Conservation (phyloP, 2,329 filamentous ascomycete species). For the Nemania sp. region DNA sequence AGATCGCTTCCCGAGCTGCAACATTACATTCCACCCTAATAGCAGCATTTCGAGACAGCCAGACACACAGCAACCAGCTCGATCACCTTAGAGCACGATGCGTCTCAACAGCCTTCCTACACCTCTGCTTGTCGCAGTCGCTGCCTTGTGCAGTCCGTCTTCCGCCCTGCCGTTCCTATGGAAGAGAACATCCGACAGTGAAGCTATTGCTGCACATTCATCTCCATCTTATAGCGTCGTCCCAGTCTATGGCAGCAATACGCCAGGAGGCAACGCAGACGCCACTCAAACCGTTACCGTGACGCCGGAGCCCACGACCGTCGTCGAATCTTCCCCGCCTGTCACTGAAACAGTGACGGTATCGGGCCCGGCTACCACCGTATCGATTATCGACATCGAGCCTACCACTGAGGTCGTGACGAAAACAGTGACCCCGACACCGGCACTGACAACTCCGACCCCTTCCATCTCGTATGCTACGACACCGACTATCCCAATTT, state of each 20-base stretch:
- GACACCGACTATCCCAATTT: not conserved
- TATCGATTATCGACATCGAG: slow-evolving; percentile 39
- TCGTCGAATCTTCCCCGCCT: slow-evolving; percentile 37
- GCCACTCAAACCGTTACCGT: slow-evolving; percentile 36
- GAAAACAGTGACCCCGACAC: slow-evolving; percentile 24
- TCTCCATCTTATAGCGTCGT: slow-evolving; percentile 45
- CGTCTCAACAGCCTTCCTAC: slow-evolving; percentile 31
- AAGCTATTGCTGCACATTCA: slow-evolving; percentile 35
- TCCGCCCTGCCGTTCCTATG: slow-evolving; percentile 38
- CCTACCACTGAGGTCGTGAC: slow-evolving; percentile 29
- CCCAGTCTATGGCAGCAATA: slow-evolving; percentile 41
- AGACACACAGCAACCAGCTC: slow-evolving; percentile 2
- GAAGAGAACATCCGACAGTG: slow-evolving; percentile 21
- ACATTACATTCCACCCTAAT: slow-evolving; percentile 4
- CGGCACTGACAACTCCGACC: not conserved
- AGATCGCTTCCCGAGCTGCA: slow-evolving; percentile 21
- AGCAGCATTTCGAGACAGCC: not conserved
- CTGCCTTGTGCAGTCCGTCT: slow-evolving; percentile 28
- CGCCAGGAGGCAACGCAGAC: slow-evolving; percentile 22
- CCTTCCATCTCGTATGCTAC: not conserved
- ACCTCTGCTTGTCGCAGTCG: slow-evolving; percentile 33
- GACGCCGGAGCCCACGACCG: slow-evolving; percentile 42
- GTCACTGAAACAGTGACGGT: slow-evolving; percentile 36
- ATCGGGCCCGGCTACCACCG: slow-evolving; percentile 31
- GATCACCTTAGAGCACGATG: slow-evolving; percentile 36